A percentile compares a stretch with the other conserved stretches of the same genome.
Evolutionary conservation across 2,329 filamentous ascomycete species (phyloP).

Genomic region (Nemania serpens): DNA sequence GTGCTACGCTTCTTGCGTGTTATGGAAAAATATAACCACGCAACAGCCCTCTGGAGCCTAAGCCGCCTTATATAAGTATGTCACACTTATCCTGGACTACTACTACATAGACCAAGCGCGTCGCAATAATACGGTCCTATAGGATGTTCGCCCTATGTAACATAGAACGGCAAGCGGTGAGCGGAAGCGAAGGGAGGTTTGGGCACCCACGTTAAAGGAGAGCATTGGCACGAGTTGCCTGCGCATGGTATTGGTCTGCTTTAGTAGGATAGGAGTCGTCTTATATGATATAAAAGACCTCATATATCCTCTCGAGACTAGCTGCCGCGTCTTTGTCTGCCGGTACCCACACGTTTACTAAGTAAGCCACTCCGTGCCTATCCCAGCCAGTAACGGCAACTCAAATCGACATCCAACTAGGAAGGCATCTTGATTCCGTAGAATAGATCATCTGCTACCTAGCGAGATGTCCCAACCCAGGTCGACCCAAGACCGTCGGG

Average conservation of each 20-base stretch:
- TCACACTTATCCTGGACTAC: neutral
- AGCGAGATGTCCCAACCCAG: neutral
- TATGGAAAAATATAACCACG: neutral
- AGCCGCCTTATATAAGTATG: neutral
- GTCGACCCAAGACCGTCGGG: neutral
- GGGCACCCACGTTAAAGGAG: constrained; percentile 2
- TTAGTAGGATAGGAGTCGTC: constrained; percentile 1
- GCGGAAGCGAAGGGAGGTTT: constrained; percentile 11
- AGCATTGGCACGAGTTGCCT: neutral
- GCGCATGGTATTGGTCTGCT: constrained; percentile 10
- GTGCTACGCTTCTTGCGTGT: neutral
- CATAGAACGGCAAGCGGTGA: constrained; percentile 9
- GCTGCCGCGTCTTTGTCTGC: constrained; percentile 2
- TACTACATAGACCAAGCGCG: no score
- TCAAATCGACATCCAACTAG: neutral
- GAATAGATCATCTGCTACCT: neutral
- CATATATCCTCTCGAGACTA: constrained; percentile 18
- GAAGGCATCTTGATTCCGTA: neutral
- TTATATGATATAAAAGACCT: constrained; percentile 23
- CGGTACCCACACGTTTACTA: constrained; percentile 11
- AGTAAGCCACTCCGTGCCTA: constrained; percentile 1
- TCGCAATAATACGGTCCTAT: neutral
- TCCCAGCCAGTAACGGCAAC: constrained; percentile 12
- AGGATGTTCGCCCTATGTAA: neutral
- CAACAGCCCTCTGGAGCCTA: neutral